phyloP scores from a whole-genome alignment of 768 basidiomycete genomes.

The Trametes maxima region DNA sequence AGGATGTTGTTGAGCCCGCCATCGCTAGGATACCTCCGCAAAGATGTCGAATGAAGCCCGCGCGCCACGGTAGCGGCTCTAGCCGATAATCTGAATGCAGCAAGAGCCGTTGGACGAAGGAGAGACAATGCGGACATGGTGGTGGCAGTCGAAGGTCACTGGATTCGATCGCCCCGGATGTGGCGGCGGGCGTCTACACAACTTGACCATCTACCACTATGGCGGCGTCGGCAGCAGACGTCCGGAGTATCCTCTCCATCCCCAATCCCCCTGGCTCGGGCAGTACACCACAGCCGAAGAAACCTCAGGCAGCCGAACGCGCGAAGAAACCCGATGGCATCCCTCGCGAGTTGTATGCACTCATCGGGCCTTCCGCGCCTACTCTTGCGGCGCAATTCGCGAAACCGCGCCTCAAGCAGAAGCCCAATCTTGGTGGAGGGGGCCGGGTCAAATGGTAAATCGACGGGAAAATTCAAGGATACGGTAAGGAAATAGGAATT shows the following conservation, averaged over 20 bases:
- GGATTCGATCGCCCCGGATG: neutral
- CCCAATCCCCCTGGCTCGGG: slow-evolving; percentile 43
- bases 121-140: slow-evolving; percentile 9
- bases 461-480: neutral
- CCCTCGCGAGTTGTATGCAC: slow-evolving; percentile 87
- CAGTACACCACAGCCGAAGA: slow-evolving; percentile 53
- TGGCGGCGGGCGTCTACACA: slow-evolving; percentile 9
- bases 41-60: slow-evolving; percentile 3
- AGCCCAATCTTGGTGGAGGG: slow-evolving; percentile 70
- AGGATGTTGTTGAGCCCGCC: slow-evolving; percentile 66
- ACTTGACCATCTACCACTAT: slow-evolving; percentile 37
- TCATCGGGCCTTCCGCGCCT: slow-evolving; percentile 94
- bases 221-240: slow-evolving; percentile 76
- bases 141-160: neutral
- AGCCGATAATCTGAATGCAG: slow-evolving; percentile 8
- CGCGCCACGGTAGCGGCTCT: neutral
- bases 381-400: slow-evolving; percentile 77
- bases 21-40: slow-evolving; percentile 2
- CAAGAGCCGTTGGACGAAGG: slow-evolving; percentile 15
- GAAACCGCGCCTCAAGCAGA: slow-evolving; percentile 85
- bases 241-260: slow-evolving; percentile 81
- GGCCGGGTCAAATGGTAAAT: slow-evolving; percentile 72
- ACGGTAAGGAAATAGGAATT: neutral
- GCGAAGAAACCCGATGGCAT: slow-evolving; percentile 85
- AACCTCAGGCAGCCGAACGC: slow-evolving; percentile 34